These are phyloP conservation scores for Dipodascopsis uninucleata DNA, from an alignment of 805 yeast genomes.

Conservation along the genomic window DNA sequence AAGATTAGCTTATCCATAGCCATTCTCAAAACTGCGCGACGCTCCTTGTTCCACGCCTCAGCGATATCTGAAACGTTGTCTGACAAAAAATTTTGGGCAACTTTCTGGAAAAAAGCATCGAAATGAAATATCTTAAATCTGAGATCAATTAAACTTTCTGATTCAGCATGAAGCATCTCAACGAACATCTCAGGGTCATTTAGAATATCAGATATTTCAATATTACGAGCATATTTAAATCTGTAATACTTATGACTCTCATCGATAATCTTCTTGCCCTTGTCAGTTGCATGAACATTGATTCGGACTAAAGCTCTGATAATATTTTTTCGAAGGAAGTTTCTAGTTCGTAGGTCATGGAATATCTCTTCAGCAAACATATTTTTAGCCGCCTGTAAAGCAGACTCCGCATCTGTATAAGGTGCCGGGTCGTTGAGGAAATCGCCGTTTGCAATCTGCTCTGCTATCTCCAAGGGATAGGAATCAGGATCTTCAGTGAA, in stretches of 20 bases:
- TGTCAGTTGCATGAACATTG: conserved; percentile 76
- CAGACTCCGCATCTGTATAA: conserved; percentile 42
- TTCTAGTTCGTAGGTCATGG: conserved; percentile 76
- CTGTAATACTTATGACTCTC: conserved; percentile 78
- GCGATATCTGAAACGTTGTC: conserved; percentile 64
- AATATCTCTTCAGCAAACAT: conserved; percentile 75
- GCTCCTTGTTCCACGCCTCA: conserved; percentile 73
- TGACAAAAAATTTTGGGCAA: conserved; percentile 38
- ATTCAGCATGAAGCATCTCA: conserved; percentile 89
- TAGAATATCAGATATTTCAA: conserved; percentile 70
- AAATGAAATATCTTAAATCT: conserved; percentile 14
- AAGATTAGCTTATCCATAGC: conserved; percentile 68
- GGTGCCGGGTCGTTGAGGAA: conserved; percentile 13
- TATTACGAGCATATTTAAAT: conserved; percentile 83
- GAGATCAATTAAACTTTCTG: conserved; percentile 58
- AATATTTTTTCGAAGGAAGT: conserved; percentile 57
- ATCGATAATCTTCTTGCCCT: conserved; percentile 74
- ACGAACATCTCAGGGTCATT: conserved; percentile 75
- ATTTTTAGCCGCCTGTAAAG: conserved; percentile 68
- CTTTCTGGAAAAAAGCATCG: conserved; percentile 36
- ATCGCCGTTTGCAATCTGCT: conserved; percentile 31
- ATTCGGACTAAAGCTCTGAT: conserved; percentile 55
- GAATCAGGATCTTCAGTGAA: conserved; percentile 64
- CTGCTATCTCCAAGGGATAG: conserved; percentile 60
- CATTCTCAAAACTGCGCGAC: conserved; percentile 60